A percentile compares a stretch with the other conserved stretches of the same genome.
Conservation (phyloP, 257 asterid genomes). For the Buddleja alternifolia region DNA sequence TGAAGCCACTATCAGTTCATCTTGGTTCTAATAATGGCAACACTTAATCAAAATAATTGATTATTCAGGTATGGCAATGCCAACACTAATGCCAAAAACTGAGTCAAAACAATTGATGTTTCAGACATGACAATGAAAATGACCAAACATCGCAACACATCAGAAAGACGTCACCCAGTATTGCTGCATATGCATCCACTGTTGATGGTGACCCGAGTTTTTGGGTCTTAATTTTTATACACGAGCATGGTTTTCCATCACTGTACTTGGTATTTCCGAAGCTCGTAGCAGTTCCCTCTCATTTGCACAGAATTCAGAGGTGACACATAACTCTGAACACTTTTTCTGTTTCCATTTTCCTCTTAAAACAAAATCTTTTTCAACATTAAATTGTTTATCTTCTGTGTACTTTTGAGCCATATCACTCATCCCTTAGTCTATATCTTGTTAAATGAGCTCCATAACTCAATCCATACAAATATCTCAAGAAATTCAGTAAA, state of each 20-base stretch:
- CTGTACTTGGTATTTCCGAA: not conserved
- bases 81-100: not conserved
- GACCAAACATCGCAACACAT: constrained; percentile 9
- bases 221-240: not conserved
- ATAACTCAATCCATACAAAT: not conserved
- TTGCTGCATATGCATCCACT: not conserved
- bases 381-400: not conserved
- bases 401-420: not conserved
- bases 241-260: not conserved
- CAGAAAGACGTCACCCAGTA: not conserved
- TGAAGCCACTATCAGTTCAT: not conserved
- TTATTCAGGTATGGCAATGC: not conserved
- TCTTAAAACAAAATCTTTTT: not conserved
- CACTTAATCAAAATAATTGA: not conserved
- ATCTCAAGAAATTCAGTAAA: constrained; percentile 2
- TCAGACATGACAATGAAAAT: not conserved
- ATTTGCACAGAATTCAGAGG: not conserved
- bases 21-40: not conserved
- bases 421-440: not conserved
- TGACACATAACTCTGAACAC: not conserved
- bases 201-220: constrained; percentile 14
- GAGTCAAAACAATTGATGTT: constrained; percentile 5
- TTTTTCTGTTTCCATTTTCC: not conserved
- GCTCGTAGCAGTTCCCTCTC: constrained; percentile 7
- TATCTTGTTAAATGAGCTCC: not conserved